A percentile compares a stretch with the other conserved stretches of the same genome.
Conservation (phyloP, 2,329 filamentous ascomycete genomes). For the Pseudogymnoascus sp. region DNA sequence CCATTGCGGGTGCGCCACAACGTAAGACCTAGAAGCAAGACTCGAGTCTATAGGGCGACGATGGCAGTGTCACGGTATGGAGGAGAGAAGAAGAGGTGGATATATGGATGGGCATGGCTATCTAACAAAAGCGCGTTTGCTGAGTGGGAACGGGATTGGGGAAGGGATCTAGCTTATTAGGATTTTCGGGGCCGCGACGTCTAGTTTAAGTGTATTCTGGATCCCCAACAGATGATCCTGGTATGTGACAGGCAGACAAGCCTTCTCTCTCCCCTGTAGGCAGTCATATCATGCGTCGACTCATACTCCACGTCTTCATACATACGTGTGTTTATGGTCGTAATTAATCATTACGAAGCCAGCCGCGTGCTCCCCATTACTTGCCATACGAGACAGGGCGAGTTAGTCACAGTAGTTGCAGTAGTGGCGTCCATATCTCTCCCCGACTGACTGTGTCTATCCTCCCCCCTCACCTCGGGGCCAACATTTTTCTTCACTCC, state of each 20-base stretch:
- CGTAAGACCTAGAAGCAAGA: background rate
- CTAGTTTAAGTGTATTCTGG: background rate
- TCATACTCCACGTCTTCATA: background rate
- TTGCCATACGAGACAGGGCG: background rate
- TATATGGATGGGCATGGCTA: background rate
- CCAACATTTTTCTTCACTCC: background rate
- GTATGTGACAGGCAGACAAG: background rate
- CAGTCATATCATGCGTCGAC: background rate
- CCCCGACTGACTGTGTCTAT: background rate
- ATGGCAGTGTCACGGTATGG: background rate
- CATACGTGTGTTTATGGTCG: background rate
- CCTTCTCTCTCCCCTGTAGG: background rate
- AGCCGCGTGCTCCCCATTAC: background rate
- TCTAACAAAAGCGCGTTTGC: background rate
- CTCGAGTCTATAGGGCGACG: background rate
- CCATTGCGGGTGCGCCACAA: background rate
- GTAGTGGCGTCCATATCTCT: background rate
- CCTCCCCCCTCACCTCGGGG: background rate
- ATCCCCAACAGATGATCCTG: background rate
- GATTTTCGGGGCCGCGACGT: background rate
- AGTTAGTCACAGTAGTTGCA: background rate
- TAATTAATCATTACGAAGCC: background rate
- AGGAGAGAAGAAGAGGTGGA: background rate
- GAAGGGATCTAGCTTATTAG: background rate
- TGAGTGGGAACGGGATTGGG: conserved; percentile 2